Evolutionary conservation across 2,329 filamentous ascomycete genomes (phyloP), one percentile per base, ranked within the genome.

Genomic region (Penicillium concentricum): DNA sequence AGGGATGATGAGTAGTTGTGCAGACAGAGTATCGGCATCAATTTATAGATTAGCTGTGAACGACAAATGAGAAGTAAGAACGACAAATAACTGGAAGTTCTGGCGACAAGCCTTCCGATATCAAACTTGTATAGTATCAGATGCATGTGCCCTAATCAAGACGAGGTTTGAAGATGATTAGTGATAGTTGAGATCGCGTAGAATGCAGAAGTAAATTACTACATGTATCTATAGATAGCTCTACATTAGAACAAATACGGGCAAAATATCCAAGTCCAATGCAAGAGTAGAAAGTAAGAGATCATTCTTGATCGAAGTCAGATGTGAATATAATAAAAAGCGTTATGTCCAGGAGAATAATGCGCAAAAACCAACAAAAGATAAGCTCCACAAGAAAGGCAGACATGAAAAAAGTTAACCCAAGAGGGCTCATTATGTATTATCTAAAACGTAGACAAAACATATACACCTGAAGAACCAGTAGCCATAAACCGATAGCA

Each of bases 371-470:
- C n/a, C 38, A 57, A 55, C 43, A 54, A 26, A 53, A 52, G 5
- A 35, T 32, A 32, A 38, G 41, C 43, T 44, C 38, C 48, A 54
- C 35, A 38, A 47, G 41, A 45, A 58, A 46, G 45, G 44, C 56
- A 37, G 50, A 63, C 56, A 56, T 57, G 60, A 59, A 55, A 59
- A 55, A 44, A 22, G 20, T 41, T 41, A 30, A 38, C 52, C 43
- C 55, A 49, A n/a, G 13, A 46, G 55, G 67, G 69, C 65, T 76
- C 48, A 79, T 72, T 66, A 79, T 75, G 63, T 79, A 83, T 56
- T 65, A 66, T 63, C 60, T 64, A 58, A 54, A 46, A 57, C 38
- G 28, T 51, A 51, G 49, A 51, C 49, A 51, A 51, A 30, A 51
- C 49, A 51, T 51, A 12, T 41, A 55, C 44, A 52, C 45, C 52